Evolutionary conservation across 441 rosid genomes (phyloP).

Genomic region (Macaranga tanarius): DNA sequence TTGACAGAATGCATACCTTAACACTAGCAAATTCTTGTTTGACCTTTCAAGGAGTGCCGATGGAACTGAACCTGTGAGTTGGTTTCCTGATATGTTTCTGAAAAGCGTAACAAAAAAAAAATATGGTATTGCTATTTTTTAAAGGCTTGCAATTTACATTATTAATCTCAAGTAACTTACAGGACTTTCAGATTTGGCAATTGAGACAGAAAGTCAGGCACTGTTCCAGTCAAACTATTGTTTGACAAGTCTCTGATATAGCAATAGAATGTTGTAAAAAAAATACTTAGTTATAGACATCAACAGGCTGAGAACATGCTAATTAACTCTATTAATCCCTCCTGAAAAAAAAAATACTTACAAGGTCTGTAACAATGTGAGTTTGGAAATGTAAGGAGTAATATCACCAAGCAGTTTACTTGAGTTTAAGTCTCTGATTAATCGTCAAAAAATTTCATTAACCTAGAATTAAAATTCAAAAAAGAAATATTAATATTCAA

Average conservation of each 20-base stretch:
- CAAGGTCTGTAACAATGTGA: slow-evolving; percentile 26
- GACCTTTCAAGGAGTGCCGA: slow-evolving; percentile 5
- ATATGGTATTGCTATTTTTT: too few relatives aligned
- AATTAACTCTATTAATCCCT: not conserved
- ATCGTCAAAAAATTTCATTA: not conserved
- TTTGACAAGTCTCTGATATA: slow-evolving; percentile 51
- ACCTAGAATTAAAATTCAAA: not conserved
- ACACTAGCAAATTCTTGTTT: not conserved
- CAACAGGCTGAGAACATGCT: not conserved
- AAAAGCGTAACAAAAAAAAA: not conserved
- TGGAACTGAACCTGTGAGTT: slow-evolving; percentile 38
- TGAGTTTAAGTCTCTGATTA: slow-evolving; percentile 32
- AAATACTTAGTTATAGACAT: not conserved
- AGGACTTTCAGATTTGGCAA: slow-evolving; percentile 36
- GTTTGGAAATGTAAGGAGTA: slow-evolving; percentile 22
- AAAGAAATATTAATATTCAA: not conserved
- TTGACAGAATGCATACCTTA: not conserved
- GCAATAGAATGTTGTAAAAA: not conserved
- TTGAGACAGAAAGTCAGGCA: slow-evolving; percentile 42
- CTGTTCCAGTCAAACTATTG: slow-evolving; percentile 45
- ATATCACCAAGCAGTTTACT: slow-evolving; percentile 29
- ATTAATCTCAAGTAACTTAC: slow-evolving; percentile 30
- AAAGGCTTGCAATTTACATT: too few relatives aligned
- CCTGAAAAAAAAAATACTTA: slow-evolving; percentile 21
- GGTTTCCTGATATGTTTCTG: slow-evolving; percentile 54